These are phyloP conservation scores for Cystobasidium tubakii DNA, from an alignment of 768 basidiomycete genomes.

Conservation along the genomic window DNA sequence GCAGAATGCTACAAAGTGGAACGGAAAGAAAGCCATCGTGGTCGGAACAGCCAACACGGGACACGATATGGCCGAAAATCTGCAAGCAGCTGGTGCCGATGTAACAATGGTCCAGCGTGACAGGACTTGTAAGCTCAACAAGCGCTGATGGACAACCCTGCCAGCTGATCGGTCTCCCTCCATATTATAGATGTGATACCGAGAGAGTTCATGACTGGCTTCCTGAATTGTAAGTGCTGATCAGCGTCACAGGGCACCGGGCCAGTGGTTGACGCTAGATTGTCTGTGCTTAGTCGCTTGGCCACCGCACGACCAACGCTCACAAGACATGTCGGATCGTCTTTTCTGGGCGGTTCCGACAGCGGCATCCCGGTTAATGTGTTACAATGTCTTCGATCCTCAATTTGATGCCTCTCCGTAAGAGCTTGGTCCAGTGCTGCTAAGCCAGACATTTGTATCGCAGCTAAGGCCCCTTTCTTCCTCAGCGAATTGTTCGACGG, in stretches of 20 bases:
- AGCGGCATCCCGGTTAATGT: slow-evolving; percentile 6
- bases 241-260: background rate
- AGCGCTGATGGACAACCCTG: background rate
- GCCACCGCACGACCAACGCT: slow-evolving; percentile 4
- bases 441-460: background rate
- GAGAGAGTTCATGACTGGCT: slow-evolving; percentile 8
- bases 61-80: slow-evolving; percentile 12
- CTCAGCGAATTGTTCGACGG: slow-evolving; percentile 6
- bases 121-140: background rate
- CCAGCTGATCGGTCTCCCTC: background rate
- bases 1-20: slow-evolving; percentile 13
- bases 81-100: slow-evolving; percentile 2
- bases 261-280: background rate
- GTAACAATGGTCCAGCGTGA: slow-evolving; percentile 36
- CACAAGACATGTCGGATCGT: slow-evolving; percentile 25
- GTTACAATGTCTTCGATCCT: slow-evolving; percentile 3
- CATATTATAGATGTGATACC: background rate
- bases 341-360: slow-evolving; percentile 22
- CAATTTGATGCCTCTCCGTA: slow-evolving; percentile 14
- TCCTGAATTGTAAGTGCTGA: slow-evolving; percentile 1
- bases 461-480: too few species aligned
- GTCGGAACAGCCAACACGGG: slow-evolving; percentile 36
- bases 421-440: background rate
- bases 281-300: background rate
- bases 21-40: slow-evolving; percentile 35